These are phyloP conservation scores for Rhizopus microsporus DNA, from an alignment of 371 early-diverging fungal genomes.

Conservation along the genomic window DNA sequence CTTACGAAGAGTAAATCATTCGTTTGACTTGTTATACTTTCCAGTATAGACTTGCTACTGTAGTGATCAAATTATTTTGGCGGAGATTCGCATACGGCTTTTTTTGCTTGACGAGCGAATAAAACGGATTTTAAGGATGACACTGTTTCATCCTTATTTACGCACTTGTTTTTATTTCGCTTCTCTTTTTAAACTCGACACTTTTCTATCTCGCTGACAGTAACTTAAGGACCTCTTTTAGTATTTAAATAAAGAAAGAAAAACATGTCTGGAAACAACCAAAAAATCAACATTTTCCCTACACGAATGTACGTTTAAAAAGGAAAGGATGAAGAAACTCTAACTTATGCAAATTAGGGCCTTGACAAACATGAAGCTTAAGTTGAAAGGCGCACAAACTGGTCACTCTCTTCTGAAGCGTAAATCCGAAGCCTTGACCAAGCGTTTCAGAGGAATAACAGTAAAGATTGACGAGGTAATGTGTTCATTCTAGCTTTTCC, in stretches of 20 bases:
- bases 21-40: too few relatives aligned
- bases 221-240: neutral
- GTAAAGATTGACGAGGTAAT: slow-evolving; percentile 90
- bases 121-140: neutral
- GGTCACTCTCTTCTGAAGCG: slow-evolving; percentile 98
- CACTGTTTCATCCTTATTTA: neutral
- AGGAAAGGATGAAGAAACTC: neutral
- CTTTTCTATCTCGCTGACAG: neutral
- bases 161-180: neutral
- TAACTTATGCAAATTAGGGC: slow-evolving; percentile 63
- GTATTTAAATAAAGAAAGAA: neutral
- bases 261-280: slow-evolving; percentile 67
- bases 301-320: slow-evolving; percentile 77
- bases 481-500: neutral
- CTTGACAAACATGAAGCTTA: slow-evolving; percentile 90
- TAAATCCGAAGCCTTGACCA: slow-evolving; percentile 97
- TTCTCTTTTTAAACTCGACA: neutral
- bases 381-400: slow-evolving; percentile 97
- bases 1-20: too few relatives aligned
- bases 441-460: slow-evolving; percentile 93
- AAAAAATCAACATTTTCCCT: slow-evolving; percentile 79
- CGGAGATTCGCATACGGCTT: neutral
- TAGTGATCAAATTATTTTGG: neutral
- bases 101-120: neutral
- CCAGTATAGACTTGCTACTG: too few relatives aligned